Conservation (phyloP, 331 rosid species). For the Pyracantha coccinea region DNA sequence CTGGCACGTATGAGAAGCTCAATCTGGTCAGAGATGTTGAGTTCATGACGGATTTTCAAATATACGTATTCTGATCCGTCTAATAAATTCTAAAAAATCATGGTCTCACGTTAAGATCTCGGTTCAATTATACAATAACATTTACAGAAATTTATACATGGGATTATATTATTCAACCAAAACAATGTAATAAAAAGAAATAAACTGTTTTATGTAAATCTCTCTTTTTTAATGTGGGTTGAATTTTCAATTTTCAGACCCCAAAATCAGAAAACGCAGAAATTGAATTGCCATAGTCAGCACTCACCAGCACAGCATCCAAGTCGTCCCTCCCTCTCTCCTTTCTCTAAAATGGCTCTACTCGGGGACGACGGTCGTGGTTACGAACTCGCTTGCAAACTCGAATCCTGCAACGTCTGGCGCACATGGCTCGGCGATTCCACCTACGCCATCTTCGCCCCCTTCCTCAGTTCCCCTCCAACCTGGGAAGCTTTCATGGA, state of each 20-base stretch:
- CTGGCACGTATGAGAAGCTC: too few species aligned
- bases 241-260: background rate
- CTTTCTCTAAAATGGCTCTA: slow-evolving; percentile 36
- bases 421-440: slow-evolving; percentile 78
- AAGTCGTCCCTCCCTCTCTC: background rate
- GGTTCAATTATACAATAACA: too few species aligned
- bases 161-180: too few species aligned
- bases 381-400: slow-evolving; percentile 70
- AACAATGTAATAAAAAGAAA: too few species aligned
- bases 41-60: too few species aligned
- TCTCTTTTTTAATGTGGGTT: too few species aligned
- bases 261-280: background rate
- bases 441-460: slow-evolving; percentile 47
- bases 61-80: too few species aligned
- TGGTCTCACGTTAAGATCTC: too few species aligned
- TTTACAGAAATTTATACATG: too few species aligned
- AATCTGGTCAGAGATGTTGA: too few species aligned
- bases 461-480: slow-evolving; percentile 57
- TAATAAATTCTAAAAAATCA: too few species aligned
- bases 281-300: background rate
- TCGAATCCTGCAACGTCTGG: slow-evolving; percentile 67
- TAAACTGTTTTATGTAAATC: too few species aligned
- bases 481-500: slow-evolving; percentile 78
- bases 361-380: slow-evolving; percentile 89
- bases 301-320: background rate